Conservation (phyloP, 208 protist genomes). For the Herpetomonas tarakana region DNA sequence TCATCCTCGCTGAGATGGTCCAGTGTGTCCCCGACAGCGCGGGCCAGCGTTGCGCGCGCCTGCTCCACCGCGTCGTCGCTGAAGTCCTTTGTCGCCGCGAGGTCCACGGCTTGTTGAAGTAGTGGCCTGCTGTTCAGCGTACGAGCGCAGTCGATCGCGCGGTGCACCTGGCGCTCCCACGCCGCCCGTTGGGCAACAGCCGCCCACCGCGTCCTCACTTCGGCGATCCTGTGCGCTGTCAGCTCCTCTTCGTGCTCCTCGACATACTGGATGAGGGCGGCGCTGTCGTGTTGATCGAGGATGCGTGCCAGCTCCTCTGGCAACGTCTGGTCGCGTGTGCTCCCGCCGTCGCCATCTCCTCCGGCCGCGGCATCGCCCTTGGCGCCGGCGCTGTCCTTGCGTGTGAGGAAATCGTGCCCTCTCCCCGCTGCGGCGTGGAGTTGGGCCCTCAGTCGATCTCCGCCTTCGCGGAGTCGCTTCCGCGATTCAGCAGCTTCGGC, state of each 20-base stretch:
- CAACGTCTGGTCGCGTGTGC: neutral
- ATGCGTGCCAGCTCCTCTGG: constrained; percentile 23
- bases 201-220: constrained; percentile 24
- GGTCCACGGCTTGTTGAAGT: constrained; percentile 27
- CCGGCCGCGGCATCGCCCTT: neutral
- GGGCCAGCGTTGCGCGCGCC: constrained; percentile 11
- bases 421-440: neutral
- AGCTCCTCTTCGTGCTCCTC: constrained; percentile 20
- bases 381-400: neutral
- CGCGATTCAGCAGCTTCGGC: neutral
- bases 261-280: constrained; percentile 26
- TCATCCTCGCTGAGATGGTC: neutral
- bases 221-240: constrained; percentile 9
- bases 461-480: neutral
- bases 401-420: neutral
- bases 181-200: constrained; percentile 1
- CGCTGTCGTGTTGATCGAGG: constrained; percentile 13
- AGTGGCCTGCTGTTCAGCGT: constrained; percentile 30
- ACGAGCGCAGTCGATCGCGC: constrained; percentile 28
- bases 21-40: too few relatives aligned
- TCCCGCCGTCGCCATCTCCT: neutral
- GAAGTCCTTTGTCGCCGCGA: constrained; percentile 17
- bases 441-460: constrained; percentile 1
- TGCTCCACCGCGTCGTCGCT: constrained; percentile 25
- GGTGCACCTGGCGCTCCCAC: constrained; percentile 34